Evolutionary conservation across 225 moss, liverwort and hornwort species (phyloP), one percentile per base, ranked within the genome.

Genomic region (Neckera pumila): DNA sequence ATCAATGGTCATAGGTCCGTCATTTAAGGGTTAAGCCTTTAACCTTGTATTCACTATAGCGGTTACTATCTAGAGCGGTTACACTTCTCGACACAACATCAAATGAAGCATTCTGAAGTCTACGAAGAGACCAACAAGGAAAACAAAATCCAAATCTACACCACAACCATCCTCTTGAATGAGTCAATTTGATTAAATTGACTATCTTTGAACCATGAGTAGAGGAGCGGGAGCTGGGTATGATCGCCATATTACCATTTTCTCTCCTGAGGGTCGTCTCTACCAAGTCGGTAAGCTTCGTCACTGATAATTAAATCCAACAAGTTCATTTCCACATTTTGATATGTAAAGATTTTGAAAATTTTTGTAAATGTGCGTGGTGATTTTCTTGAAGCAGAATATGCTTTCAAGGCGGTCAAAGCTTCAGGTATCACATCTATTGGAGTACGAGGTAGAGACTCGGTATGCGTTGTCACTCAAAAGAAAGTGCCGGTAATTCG

Each of bases 361-460:
- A 57, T 47, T n/a, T n/a, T n/a, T 62, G 7, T 9, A 6, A 54
- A 75, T 31, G n/a, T 27, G 10, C 12, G 7, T 51, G 19, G 1
- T 36, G 53, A 9, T 27, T 85, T 49, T 74, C 9, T 14, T 54
- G 69, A 23, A 72, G 53, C 90, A 98, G 98, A 98, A 81, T 98
- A 98, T 89, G 98, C 98, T 31, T 98, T 98, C 79, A 98, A 98
- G 89, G 97, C 98, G 21, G 96, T 98, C 51, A 98, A 97, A 90
- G 95, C 94, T 47, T 81, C 97, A 6, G 98, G 96, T 13, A 93
- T 97, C 85, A 98, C 98, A 31, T 97, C 97, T 28, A 96, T 98
- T 87, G 98, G 98, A 77, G 96, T 98, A 33, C 96, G 98, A 56
- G 98, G 98, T 19, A 80, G 84, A 78, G 98, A 98, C 89, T 94